Conservation (phyloP, 2,329 filamentous ascomycete species). For the Fusarium ramigenum region DNA sequence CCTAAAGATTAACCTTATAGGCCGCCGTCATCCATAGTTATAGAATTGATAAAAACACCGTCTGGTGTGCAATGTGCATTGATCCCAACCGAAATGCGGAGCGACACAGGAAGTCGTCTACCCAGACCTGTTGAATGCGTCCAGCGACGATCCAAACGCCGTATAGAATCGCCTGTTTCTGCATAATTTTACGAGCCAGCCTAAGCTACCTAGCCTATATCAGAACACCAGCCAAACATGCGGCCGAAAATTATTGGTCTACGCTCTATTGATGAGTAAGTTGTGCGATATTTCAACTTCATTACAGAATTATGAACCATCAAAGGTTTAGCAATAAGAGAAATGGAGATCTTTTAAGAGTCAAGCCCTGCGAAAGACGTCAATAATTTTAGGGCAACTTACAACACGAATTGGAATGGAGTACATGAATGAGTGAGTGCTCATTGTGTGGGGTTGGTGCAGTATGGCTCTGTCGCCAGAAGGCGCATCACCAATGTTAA, state of each 20-base stretch:
- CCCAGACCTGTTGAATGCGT: neutral
- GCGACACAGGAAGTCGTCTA: neutral
- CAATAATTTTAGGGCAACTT: neutral
- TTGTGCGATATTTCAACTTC: neutral
- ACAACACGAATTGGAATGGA: neutral
- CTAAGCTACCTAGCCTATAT: neutral
- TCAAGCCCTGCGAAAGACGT: neutral
- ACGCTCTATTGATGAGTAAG: neutral
- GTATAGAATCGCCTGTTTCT: neutral
- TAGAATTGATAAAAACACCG: neutral
- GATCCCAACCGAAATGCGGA: neutral
- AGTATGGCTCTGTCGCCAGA: constrained; percentile 23
- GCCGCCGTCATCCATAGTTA: too few relatives aligned
- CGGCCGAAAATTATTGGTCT: neutral
- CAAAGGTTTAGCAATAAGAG: neutral
- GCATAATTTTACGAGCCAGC: neutral
- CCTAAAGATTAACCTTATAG: too few relatives aligned
- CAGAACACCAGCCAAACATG: neutral
- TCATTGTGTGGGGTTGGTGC: neutral
- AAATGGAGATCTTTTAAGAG: neutral
- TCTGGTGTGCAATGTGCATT: neutral
- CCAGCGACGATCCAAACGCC: neutral
- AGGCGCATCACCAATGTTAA: constrained; percentile 24
- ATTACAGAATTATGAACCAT: neutral
- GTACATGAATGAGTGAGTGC: neutral